Percentiles rank a stretch among this genome's conserved stretches.
These are phyloP conservation scores for Fraxinus angustifolia DNA, from an alignment of 305 asterid genomes.

Conservation along the genomic window DNA sequence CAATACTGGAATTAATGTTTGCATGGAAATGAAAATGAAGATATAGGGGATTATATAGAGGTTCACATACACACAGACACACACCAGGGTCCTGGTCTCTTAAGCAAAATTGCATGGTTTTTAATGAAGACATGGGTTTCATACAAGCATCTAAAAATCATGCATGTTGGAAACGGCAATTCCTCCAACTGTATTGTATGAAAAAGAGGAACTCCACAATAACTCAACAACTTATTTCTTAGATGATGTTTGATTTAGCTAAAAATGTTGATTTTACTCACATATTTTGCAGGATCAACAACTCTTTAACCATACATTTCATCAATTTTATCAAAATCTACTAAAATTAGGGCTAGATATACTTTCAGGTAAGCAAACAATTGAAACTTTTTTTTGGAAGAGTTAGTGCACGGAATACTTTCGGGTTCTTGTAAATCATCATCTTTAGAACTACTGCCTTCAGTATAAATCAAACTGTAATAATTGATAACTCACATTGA, in stretches of 20 bases:
- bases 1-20: neutral
- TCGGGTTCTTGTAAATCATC: too few relatives aligned
- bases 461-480: neutral
- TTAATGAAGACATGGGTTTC: conserved; percentile 11
- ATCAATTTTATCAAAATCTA: too few relatives aligned
- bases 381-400: too few relatives aligned
- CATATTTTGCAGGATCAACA: neutral
- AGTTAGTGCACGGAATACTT: too few relatives aligned
- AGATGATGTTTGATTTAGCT: neutral
- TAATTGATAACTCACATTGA: neutral
- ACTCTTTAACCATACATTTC: too few relatives aligned
- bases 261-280: neutral
- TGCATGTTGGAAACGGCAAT: conserved; percentile 24
- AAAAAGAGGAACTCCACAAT: conserved; percentile 1
- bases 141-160: conserved; percentile 18
- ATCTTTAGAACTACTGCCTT: neutral
- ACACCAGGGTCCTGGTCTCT: neutral
- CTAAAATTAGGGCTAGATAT: neutral
- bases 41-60: conserved; percentile 9
- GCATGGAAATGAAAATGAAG: neutral
- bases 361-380: too few relatives aligned
- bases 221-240: neutral
- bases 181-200: conserved; percentile 10
- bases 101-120: neutral
- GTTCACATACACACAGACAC: neutral